A percentile compares a stretch with the other conserved stretches of the same genome.
phyloP scores from a whole-genome alignment of 2,329 filamentous ascomycete species.

The Corniculantispora saksenae region DNA sequence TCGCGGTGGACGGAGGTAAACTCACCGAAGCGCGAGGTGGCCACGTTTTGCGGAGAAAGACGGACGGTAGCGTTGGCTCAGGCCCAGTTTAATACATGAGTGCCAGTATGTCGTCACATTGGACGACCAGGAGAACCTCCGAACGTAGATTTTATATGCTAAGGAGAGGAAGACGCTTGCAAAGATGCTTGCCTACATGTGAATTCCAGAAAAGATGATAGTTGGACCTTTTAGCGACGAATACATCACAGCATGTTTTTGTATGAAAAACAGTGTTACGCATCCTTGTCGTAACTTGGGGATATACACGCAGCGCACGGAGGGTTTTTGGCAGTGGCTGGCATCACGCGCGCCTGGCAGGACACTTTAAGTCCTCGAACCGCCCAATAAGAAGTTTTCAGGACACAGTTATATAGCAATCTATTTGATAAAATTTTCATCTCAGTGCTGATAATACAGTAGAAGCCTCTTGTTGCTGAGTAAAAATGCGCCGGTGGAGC shows the following conservation, averaged over 20 bases:
- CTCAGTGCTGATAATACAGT: no score
- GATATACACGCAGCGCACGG: neutral
- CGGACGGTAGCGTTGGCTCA: slow-evolving; percentile 6
- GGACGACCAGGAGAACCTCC: neutral
- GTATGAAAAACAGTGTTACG: neutral
- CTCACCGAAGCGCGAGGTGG: slow-evolving; percentile 26
- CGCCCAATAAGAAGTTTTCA: neutral
- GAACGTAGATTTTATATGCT: no score
- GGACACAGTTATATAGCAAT: no score
- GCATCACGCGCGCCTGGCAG: neutral
- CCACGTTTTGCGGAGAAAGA: slow-evolving; percentile 21
- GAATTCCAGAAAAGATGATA: no score
- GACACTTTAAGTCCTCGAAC: neutral
- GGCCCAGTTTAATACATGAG: neutral
- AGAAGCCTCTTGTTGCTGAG: neutral
- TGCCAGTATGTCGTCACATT: neutral
- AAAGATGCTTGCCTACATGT: no score
- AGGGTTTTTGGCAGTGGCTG: neutral
- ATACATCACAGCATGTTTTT: no score
- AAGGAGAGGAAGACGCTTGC: no score
- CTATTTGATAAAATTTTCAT: no score
- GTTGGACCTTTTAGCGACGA: no score
- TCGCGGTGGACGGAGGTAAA: slow-evolving; percentile 26
- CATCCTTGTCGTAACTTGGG: neutral
- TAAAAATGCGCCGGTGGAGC: neutral